These are phyloP conservation scores for Sarcodon aspratus DNA, from an alignment of 768 basidiomycete genomes.

Conservation along the genomic window DNA sequence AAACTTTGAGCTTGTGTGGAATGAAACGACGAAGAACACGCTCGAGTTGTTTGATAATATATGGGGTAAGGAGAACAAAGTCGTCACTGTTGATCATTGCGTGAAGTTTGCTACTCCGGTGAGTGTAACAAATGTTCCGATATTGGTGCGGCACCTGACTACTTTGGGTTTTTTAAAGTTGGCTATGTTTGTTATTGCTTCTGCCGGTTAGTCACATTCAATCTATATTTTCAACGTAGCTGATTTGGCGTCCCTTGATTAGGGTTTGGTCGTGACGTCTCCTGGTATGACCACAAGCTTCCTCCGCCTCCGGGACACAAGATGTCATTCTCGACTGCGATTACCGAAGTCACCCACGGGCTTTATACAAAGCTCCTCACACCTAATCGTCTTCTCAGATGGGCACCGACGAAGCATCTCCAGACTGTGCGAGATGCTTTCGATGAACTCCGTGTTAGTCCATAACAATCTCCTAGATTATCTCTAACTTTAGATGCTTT, in stretches of 20 bases:
- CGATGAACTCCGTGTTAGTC: conserved; percentile 17
- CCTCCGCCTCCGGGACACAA: conserved; percentile 26
- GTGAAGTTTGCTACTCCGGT: too few species aligned
- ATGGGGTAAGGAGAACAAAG: conserved; percentile 30
- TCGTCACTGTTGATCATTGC: conserved; percentile 10
- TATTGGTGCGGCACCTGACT: too few species aligned
- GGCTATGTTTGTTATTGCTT: too few species aligned
- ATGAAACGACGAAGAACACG: conserved; percentile 21
- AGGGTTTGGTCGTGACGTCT: neutral
- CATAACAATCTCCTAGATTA: neutral
- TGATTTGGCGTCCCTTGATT: conserved; percentile 18
- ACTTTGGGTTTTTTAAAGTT: too few species aligned
- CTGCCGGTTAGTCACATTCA: conserved; percentile 23
- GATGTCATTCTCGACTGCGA: conserved; percentile 19
- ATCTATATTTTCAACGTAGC: conserved; percentile 42
- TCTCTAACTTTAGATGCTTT: neutral
- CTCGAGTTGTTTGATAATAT: conserved; percentile 25
- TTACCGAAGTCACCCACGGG: conserved; percentile 16
- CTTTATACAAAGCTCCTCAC: conserved; percentile 14
- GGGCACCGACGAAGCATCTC: conserved; percentile 10
- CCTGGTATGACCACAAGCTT: conserved; percentile 25
- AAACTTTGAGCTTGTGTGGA: conserved; percentile 28
- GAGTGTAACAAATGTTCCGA: too few species aligned
- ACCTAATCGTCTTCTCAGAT: conserved; percentile 14
- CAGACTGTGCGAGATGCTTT: conserved; percentile 12